Base-by-base conservation (phyloP, 495 filamentous ascomycete genomes). In the Aspergillus olivimuriae region DNA sequence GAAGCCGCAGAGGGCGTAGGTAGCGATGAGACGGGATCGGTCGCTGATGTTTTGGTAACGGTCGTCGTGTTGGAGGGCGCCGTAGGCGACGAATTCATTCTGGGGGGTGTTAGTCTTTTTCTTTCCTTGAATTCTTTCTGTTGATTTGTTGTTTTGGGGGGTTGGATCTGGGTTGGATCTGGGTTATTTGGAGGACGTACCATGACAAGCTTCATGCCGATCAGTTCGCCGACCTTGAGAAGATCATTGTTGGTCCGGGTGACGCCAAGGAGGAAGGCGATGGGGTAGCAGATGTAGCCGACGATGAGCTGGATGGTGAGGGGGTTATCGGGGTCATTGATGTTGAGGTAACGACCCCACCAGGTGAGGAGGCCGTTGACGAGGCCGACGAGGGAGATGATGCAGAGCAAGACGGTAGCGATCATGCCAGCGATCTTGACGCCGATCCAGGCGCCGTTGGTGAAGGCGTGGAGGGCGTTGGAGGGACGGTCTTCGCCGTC, bases 401-500 rank as follows among this genome's bases (percentile, higher is more conserved):
- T 89, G 58, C 87, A 94, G 10, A 95, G 77, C 5, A 94, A 68
- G 2, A 78, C 84, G 23, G 84, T 73, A 11, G 82, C 47, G 40
- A 94, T 94, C 81, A 89, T 94, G 34, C 84, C 86, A 2, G 80
- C 87, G 45, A 94, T 91, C 64, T 89, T 91, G 48, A 95, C 60
- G 52, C 89, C 89, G 1, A 92, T 74, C 87, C 87, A 94, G 9
- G 89, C 82, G 31, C 89, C 89, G 37, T 84, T 87, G 34, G 87
- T 76, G 55, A 95, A 92, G 9, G 89, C 89, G 54, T 95, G 86
- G 11, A 95, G 74, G 3, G 78, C 70, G 56, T 95, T 95, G 19
- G 80, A 70, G n/a, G 87, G 66, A 23, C 64, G 67, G 44, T 90
- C 72, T 6, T 89, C 77, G 7, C 66, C 66, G 21, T 82, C 76